phyloP scores from a whole-genome alignment of 176 grass and related monocot genomes.

The Musa acuminata region DNA sequence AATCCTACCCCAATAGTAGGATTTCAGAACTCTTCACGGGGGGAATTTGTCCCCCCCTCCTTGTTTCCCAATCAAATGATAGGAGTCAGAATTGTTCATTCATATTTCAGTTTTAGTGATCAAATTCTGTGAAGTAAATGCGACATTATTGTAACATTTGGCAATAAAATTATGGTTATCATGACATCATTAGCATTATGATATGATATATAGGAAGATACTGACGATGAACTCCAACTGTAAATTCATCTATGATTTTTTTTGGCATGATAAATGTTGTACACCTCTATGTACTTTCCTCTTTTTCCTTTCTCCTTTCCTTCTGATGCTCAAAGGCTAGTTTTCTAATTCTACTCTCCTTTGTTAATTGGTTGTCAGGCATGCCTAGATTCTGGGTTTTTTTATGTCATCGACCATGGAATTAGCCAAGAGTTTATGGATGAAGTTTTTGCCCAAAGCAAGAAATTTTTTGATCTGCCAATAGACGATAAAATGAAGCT shows the following conservation, averaged over 20 bases:
- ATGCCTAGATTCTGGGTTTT: conserved; percentile 91
- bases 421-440: conserved; percentile 81
- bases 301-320: not conserved
- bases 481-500: conserved; percentile 74
- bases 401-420: conserved; percentile 90
- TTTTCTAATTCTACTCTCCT: conserved; percentile 1
- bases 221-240: not conserved
- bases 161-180: not conserved
- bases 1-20: not conserved
- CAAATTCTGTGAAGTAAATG: not conserved
- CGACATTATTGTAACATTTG: not conserved
- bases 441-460: conserved; percentile 78
- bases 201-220: not conserved
- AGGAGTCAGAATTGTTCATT: too few relatives aligned
- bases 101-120: not conserved
- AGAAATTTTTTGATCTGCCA: conserved; percentile 80
- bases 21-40: not conserved
- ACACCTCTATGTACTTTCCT: not conserved
- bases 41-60: not conserved
- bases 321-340: not conserved
- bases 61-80: not conserved
- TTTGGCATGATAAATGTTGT: not conserved
- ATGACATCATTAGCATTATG: not conserved
- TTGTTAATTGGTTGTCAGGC: conserved; percentile 33
- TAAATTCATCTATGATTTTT: not conserved